These are phyloP conservation scores for Hymenoscyphus repandus DNA, from an alignment of 2,329 filamentous ascomycete genomes.

Conservation along the genomic window DNA sequence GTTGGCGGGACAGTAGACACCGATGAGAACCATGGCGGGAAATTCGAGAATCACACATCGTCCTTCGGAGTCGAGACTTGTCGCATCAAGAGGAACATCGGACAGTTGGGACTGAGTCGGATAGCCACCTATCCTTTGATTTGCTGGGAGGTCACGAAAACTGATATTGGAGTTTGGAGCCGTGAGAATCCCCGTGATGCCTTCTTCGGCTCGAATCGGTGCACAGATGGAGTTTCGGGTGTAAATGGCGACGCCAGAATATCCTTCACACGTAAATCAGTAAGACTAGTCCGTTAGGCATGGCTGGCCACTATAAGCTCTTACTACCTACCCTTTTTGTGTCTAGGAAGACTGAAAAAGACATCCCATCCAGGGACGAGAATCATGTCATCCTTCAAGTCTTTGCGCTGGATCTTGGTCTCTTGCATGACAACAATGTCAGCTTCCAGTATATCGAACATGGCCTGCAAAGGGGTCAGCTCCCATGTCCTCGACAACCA, in stretches of 20 bases:
- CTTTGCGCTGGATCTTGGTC: slow-evolving; percentile 91
- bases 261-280: slow-evolving; percentile 51
- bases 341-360: slow-evolving; percentile 85
- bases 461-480: slow-evolving; percentile 48
- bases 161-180: slow-evolving; percentile 64
- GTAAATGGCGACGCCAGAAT: slow-evolving; percentile 93
- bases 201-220: slow-evolving; percentile 88
- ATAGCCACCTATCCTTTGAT: slow-evolving; percentile 84
- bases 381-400: slow-evolving; percentile 92
- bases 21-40: slow-evolving; percentile 87
- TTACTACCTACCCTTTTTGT: slow-evolving; percentile 76
- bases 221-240: slow-evolving; percentile 81
- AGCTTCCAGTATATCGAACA: slow-evolving; percentile 90
- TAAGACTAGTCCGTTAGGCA: not conserved
- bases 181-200: slow-evolving; percentile 76
- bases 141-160: slow-evolving; percentile 69
- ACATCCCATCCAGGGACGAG: slow-evolving; percentile 93
- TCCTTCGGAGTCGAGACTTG: slow-evolving; percentile 79
- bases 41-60: slow-evolving; percentile 90
- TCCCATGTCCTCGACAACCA: not conserved
- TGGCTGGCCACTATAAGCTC: too few species aligned
- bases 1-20: slow-evolving; percentile 86
- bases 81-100: slow-evolving; percentile 59
- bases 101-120: slow-evolving; percentile 64
- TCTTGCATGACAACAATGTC: slow-evolving; percentile 96